phyloP scores from a whole-genome alignment of 768 basidiomycete species.

The Collybiopsis luxurians region DNA sequence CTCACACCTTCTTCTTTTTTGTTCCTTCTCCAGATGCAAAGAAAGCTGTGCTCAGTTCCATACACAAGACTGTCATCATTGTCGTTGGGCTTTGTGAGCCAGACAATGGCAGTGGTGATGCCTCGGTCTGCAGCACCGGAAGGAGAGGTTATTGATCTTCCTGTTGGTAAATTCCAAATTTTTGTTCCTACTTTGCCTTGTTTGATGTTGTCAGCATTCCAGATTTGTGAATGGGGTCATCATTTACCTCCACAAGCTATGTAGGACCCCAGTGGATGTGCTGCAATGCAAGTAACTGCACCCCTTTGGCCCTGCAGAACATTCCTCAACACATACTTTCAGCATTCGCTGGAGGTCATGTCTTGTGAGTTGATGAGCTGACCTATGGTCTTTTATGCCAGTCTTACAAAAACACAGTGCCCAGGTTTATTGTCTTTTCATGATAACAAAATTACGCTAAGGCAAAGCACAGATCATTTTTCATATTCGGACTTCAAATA shows the following conservation, averaged over 20 bases:
- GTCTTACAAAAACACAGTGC: too few species aligned
- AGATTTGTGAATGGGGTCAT: too few species aligned
- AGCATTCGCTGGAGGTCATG: neutral
- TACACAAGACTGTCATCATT: neutral
- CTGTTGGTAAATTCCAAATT: neutral
- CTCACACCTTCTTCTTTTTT: neutral
- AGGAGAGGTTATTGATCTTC: neutral
- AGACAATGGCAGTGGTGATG: conserved; percentile 2
- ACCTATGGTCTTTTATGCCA: too few species aligned
- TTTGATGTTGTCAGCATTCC: neutral
- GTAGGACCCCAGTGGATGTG: neutral
- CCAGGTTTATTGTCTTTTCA: too few species aligned
- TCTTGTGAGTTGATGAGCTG: too few species aligned
- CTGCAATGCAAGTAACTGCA: neutral
- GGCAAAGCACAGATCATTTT: too few species aligned
- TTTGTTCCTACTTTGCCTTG: neutral
- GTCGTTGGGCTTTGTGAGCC: neutral
- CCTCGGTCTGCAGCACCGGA: neutral
- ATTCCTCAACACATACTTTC: neutral
- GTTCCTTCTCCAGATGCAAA: conserved; percentile 1
- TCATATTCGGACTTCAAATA: too few species aligned
- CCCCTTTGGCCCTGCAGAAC: neutral
- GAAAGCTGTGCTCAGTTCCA: conserved; percentile 1
- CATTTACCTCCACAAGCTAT: neutral
- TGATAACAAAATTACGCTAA: too few species aligned